Base-by-base conservation (phyloP, 2,329 filamentous ascomycete genomes). In the Venturia nashicola region DNA sequence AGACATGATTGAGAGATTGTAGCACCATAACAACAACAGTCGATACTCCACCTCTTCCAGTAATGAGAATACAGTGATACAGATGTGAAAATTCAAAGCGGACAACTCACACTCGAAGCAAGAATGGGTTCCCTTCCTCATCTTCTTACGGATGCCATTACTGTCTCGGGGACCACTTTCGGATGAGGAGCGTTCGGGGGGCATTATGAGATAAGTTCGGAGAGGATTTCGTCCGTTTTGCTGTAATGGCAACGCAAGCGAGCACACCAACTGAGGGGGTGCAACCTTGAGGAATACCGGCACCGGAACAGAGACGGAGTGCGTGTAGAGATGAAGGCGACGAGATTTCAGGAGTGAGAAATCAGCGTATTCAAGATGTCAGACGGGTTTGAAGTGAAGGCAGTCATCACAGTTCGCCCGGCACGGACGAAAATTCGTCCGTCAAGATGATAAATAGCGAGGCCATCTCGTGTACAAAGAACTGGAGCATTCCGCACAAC, bases 91-190 rank as follows among this genome's bases (percentile, higher is more conserved):
- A 2, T 23, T n/a, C 36, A 60, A 20, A 1, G 18, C n/a, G 18
- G 32, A 20, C 34, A 36, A 74, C 74, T 64, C 75, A 76, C 75
- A 77, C 71, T 77, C 75, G 65, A 76, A 77, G 69, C 75, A 77
- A 67, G 74, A 76, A 68, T 76, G 75, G 61, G 75, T 77, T 27
- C 75, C 75, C 67, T 77, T 77, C 62, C 75, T 71, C 75, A 77
- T 77, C 72, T 74, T 77, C 68, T 75, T 76, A 61, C 74, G 71
- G 43, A 69, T 51, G 71, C 70, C 65, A 46, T 54, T 51, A 16
- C 39, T 51, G 9, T 62, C 60, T 18, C 51, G 51, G 27, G 51
- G 51, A 48, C 43, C 46, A 34, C 42, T 57, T 39, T 51, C 61
- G 46, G 61, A 57, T 51, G 61, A 63, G 48, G 61, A 63, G 8